Evolutionary conservation across 768 basidiomycete species (phyloP).

Genomic region (Paxillus involutus): DNA sequence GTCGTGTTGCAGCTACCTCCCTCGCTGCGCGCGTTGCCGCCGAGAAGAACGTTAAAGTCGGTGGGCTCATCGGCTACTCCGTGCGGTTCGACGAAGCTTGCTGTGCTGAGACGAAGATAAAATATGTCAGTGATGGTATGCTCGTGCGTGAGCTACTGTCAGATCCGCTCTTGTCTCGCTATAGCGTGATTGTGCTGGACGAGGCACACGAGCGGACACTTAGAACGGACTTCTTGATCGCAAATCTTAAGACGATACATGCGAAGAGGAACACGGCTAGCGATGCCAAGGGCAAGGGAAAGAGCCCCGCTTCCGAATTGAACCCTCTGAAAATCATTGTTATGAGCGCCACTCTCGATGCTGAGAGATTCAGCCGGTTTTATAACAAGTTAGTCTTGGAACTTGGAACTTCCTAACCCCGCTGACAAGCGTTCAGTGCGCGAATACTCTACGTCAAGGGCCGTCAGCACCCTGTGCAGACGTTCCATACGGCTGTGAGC

Average conservation of each 20-base stretch:
- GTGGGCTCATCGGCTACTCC: conserved; percentile 85
- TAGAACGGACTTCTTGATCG: conserved; percentile 90
- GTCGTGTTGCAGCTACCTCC: conserved; percentile 91
- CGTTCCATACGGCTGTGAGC: conserved; percentile 72
- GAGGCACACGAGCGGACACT: conserved; percentile 97
- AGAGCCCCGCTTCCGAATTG: conserved; percentile 33
- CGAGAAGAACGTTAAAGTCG: conserved; percentile 75
- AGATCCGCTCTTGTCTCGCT: conserved; percentile 73
- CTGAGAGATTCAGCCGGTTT: conserved; percentile 90
- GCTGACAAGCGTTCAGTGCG: conserved; percentile 50
- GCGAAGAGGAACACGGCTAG: conserved; percentile 51
- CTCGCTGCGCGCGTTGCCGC: conserved; percentile 89
- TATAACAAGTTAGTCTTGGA: conserved; percentile 65
- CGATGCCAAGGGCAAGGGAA: conserved; percentile 47
- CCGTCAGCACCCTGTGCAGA: conserved; percentile 87
- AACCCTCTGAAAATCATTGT: conserved; percentile 88
- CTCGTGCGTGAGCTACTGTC: conserved; percentile 88
- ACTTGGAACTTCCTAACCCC: neutral
- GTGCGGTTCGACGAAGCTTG: conserved; percentile 92
- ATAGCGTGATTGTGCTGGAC: conserved; percentile 89
- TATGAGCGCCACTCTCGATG: conserved; percentile 98
- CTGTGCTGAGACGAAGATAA: conserved; percentile 76
- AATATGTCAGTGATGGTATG: conserved; percentile 98
- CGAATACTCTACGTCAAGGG: conserved; percentile 91
- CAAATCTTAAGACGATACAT: conserved; percentile 84